phyloP scores from a whole-genome alignment of 768 basidiomycete genomes.

The Suillus brevipes region DNA sequence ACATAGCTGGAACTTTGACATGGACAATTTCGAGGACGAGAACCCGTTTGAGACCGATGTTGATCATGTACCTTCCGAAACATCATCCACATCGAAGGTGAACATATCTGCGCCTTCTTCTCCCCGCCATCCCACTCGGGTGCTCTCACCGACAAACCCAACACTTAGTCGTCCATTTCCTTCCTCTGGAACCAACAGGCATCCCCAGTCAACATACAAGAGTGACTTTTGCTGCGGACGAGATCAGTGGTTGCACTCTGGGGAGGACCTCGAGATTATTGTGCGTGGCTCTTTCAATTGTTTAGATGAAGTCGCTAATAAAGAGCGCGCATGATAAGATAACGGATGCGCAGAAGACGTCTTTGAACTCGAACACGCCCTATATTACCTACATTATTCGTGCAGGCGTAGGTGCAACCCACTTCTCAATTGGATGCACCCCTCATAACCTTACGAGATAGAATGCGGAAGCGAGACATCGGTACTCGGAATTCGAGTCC shows the following conservation, averaged over 20 bases:
- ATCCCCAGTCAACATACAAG: slow-evolving; percentile 57
- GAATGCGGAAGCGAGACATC: slow-evolving; percentile 80
- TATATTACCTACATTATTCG: slow-evolving; percentile 95
- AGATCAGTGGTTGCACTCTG: slow-evolving; percentile 77
- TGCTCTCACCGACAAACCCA: slow-evolving; percentile 50
- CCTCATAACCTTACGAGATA: slow-evolving; percentile 33
- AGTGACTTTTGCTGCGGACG: slow-evolving; percentile 76
- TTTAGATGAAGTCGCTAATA: slow-evolving; percentile 8
- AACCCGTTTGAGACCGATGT: slow-evolving; percentile 61
- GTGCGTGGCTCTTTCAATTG: slow-evolving; percentile 42
- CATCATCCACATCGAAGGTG: slow-evolving; percentile 37
- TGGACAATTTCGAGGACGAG: slow-evolving; percentile 57
- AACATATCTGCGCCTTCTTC: slow-evolving; percentile 56
- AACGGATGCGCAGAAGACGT: slow-evolving; percentile 93
- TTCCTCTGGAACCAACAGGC: slow-evolving; percentile 56
- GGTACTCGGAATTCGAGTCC: slow-evolving; percentile 98
- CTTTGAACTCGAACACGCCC: slow-evolving; percentile 79
- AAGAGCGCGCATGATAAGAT: slow-evolving; percentile 56
- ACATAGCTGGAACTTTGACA: slow-evolving; percentile 7
- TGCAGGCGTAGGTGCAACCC: slow-evolving; percentile 63
- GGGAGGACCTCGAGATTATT: slow-evolving; percentile 78
- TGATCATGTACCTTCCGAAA: slow-evolving; percentile 36
- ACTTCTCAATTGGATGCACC: slow-evolving; percentile 9
- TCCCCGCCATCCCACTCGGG: slow-evolving; percentile 44
- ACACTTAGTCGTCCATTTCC: slow-evolving; percentile 44